phyloP scores from a whole-genome alignment of 2,329 filamentous ascomycete genomes.

The Paradendryphiella salina region DNA sequence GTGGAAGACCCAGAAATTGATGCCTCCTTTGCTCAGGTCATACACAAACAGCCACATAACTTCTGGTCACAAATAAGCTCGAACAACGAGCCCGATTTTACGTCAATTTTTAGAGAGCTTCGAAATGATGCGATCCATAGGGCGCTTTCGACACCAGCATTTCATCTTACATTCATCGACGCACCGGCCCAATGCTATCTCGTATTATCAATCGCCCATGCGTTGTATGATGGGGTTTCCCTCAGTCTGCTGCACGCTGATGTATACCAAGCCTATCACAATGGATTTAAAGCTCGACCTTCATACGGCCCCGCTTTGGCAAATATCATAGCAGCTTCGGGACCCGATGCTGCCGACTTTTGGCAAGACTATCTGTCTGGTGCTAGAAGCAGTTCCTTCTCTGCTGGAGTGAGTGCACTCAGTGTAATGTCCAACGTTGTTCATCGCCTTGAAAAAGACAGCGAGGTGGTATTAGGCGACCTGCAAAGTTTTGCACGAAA shows the following conservation, averaged over 20 bases:
- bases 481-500: constrained; percentile 66
- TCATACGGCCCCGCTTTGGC: constrained; percentile 60
- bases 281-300: constrained; percentile 49
- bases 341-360: constrained; percentile 60
- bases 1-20: constrained; percentile 64
- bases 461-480: constrained; percentile 47
- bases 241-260: constrained; percentile 73
- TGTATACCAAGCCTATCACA: constrained; percentile 66
- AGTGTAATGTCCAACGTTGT: constrained; percentile 19
- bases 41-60: constrained; percentile 45
- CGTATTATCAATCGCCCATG: constrained; percentile 78
- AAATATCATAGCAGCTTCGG: constrained; percentile 55
- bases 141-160: constrained; percentile 23
- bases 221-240: constrained; percentile 88
- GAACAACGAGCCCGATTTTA: constrained; percentile 33
- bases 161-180: constrained; percentile 47
- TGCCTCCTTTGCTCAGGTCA: constrained; percentile 60
- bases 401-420: constrained; percentile 17
- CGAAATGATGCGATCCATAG: constrained; percentile 40
- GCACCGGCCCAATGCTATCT: constrained; percentile 48
- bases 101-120: constrained; percentile 37
- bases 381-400: constrained; percentile 49
- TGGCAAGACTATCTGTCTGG: constrained; percentile 71
- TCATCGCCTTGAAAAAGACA: constrained; percentile 54
- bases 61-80: constrained; percentile 41